Percentiles rank a stretch among this genome's conserved stretches.
These are phyloP conservation scores for Pythium brachiatum DNA, from an alignment of 352 stramenopile species.

Conservation along the genomic window DNA sequence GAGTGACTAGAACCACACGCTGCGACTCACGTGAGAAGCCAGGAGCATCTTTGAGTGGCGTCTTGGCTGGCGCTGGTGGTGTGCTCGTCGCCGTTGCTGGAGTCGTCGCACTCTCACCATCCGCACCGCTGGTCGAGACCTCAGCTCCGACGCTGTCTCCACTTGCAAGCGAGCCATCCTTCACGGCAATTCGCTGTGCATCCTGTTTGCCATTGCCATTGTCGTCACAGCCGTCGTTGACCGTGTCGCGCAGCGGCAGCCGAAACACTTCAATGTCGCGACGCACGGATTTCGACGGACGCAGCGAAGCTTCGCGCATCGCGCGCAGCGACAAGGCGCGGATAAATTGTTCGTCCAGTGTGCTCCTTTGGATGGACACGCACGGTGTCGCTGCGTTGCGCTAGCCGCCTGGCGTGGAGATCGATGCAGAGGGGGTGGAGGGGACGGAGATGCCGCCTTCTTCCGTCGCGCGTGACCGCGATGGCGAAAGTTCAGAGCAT, in stretches of 20 bases:
- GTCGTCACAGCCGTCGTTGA: slow-evolving; percentile 54
- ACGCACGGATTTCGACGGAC: slow-evolving; percentile 21
- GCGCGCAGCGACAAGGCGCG: not conserved
- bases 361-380: not conserved
- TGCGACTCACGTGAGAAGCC: slow-evolving; percentile 27
- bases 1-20: slow-evolving; percentile 67
- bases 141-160: not conserved
- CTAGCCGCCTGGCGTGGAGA: not conserved
- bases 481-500: not conserved
- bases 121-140: not conserved
- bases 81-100: not conserved
- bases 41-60: slow-evolving; percentile 2
- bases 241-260: slow-evolving; percentile 58
- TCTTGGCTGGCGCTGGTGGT: not conserved
- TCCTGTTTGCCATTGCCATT: not conserved
- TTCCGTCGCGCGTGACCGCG: not conserved
- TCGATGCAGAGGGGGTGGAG: not conserved
- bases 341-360: slow-evolving; percentile 5
- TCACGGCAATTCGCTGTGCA: not conserved
- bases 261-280: slow-evolving; percentile 64
- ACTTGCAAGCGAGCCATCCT: not conserved
- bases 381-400: not conserved
- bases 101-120: not conserved
- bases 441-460: not conserved
- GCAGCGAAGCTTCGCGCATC: slow-evolving; percentile 9